Conservation (phyloP, 2,329 filamentous ascomycete species). For the Aspergillus brasiliensis region DNA sequence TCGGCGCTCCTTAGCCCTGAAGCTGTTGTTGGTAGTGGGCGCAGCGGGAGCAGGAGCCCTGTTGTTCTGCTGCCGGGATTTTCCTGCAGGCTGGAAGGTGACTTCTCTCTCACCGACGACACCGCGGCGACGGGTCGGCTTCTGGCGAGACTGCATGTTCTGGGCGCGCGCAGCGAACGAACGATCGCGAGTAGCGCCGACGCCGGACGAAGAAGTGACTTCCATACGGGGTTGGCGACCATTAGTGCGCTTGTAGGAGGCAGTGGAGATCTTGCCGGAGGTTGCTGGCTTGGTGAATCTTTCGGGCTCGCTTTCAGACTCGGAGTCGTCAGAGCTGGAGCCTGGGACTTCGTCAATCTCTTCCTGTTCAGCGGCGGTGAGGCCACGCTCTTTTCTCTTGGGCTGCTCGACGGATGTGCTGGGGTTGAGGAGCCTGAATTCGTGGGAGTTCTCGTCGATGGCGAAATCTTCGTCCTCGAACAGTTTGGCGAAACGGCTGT, state of each 20-base stretch:
- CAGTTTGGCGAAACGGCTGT: conserved; percentile 81
- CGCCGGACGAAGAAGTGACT: conserved; percentile 55
- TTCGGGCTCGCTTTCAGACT: conserved; percentile 35
- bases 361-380: conserved; percentile 66
- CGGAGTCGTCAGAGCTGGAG: conserved; percentile 43
- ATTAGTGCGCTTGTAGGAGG: conserved; percentile 58
- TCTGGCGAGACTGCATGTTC: conserved; percentile 42
- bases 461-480: conserved; percentile 93
- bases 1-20: conserved; percentile 46
- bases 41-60: neutral
- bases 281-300: conserved; percentile 31
- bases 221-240: conserved; percentile 57
- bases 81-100: conserved; percentile 59
- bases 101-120: conserved; percentile 58
- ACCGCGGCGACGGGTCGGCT: conserved; percentile 33
- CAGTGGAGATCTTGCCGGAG: conserved; percentile 53
- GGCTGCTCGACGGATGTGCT: conserved; percentile 61
- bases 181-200: conserved; percentile 51
- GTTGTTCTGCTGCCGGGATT: conserved; percentile 36
- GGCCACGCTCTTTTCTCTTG: conserved; percentile 47
- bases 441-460: conserved; percentile 84
- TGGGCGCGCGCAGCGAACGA: conserved; percentile 62
- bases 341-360: conserved; percentile 54
- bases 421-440: conserved; percentile 87
- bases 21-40: conserved; percentile 19